Base-by-base conservation (phyloP, 768 basidiomycete species). In the Cystobasidium tubakii region DNA sequence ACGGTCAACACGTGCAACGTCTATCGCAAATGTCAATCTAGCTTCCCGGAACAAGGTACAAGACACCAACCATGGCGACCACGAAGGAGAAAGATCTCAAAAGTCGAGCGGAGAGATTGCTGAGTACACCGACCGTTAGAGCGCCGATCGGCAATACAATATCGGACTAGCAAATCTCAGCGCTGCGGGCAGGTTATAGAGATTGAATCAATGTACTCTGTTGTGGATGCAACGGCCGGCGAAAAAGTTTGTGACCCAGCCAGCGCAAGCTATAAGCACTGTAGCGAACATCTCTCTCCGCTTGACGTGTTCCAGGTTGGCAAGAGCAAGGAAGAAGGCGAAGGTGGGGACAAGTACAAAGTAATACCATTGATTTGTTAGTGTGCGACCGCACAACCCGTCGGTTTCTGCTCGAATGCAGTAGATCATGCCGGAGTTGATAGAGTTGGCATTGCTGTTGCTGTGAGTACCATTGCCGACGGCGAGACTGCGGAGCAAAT, bases 261-360 rank as follows among this genome's bases (percentile, higher is more conserved):
- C 82, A 10, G 81, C 80, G 64, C 78, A 80, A 9, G 81, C 80
- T 74, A 82, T 81, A 50, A 81, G 44, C 63, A 82, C 79, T 82
- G 82, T 82, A 65, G 82, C 77, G 2, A 81, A 81, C 25, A 73
- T 66, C 42, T 76, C 73, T 21, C 57, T 55, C 7, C 65, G 73
- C 25, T 72, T 65, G 23, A 82, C 77, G 1, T 81, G 82, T 72
- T 83, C 82, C 36, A 81, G 79, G 75, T 83, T 76, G 19, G 54
- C 46, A 36, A 76, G 75, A 1, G 80, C 79, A 10, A 82, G 77
- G 74, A 76, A 77, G 53, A 81, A 77, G 19, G 81, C 78, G 78
- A 80, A 83, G 23, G 76, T 78, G 0, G 82, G 82, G 31, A 80
- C 80, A 64, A 80, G 80, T 44, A 83, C 76, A 80, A 83, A 81